Evolutionary conservation across 2,329 filamentous ascomycete species (phyloP), one percentile per base, ranked within the genome.

Genomic region (Colletotrichum sp.): DNA sequence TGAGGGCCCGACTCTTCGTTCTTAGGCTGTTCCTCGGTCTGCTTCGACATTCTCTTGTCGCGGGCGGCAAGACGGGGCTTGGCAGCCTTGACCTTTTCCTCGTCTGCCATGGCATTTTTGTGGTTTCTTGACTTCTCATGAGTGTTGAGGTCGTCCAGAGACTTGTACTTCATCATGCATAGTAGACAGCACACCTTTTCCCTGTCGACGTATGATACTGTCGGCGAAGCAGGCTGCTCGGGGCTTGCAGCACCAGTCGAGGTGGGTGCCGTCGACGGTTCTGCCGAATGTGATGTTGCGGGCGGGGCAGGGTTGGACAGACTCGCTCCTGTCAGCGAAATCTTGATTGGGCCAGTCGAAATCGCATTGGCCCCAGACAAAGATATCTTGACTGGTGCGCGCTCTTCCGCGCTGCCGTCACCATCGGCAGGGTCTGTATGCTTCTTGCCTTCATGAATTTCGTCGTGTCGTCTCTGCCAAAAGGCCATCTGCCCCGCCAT

Each of bases 181-280:
- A 88, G 83, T 25, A 87, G 80, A 71, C 86, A 88, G 83, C 85
- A 85, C 19, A 88, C 79, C 39, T 84, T 88, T 3, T 88, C 88
- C 27, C 88, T 83, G 76, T 94, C 92, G 8, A 91, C 90, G 78
- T 91, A 94, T 0, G 91, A 93, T 8, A 83, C 77, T 71, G 70
- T 63, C 6, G 36, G 66, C 9, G 39, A 52, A 8, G 77, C 71
- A n/a, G 68, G 48, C 4, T 78, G 70, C 48, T 79, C 77, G 55
- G 72, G 68, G 3, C 67, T 52, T 7, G 15, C 34, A 16, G 32
- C 73, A 13, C 48, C 11, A 55, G 59, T n/a, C 30, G 57, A 6
- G 8, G 59, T 15, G 25, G 48, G 6, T 68, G 78, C 73, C n/a
- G 78, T 63, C 28, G 80, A 79, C 8, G 65, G 16, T n/a, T 63